A percentile compares a stretch with the other conserved stretches of the same genome.
Evolutionary conservation across 768 basidiomycete genomes (phyloP).

Genomic region (Glaciozyma martinii): DNA sequence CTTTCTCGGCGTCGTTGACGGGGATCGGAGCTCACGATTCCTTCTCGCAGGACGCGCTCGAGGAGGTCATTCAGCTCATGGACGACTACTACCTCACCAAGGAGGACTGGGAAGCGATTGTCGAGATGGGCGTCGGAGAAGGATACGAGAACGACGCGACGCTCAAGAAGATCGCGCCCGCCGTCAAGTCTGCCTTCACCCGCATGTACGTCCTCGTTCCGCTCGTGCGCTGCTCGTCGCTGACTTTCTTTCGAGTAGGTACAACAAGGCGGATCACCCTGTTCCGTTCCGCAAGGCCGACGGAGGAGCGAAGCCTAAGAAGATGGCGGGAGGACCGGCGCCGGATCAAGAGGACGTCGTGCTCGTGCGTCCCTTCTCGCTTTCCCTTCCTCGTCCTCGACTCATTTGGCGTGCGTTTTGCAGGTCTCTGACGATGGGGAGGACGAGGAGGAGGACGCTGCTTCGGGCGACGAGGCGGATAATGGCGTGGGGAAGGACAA

Average conservation of each 20-base stretch:
- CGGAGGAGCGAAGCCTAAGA: conserved; percentile 51
- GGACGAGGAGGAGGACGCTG: conserved; percentile 11
- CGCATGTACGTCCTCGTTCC: conserved; percentile 52
- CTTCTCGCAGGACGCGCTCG: conserved; percentile 56
- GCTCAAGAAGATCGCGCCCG: conserved; percentile 70
- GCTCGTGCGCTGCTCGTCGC: background rate
- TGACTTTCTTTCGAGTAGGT: conserved; percentile 46
- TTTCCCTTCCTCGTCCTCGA: conserved; percentile 4
- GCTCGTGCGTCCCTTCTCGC: background rate
- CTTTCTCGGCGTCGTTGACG: background rate
- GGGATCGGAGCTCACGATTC: background rate
- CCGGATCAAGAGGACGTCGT: conserved; percentile 84
- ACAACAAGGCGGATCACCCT: conserved; percentile 81
- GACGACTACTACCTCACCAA: conserved; percentile 87
- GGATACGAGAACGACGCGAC: conserved; percentile 58
- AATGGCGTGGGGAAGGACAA: background rate
- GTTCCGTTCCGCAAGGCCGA: conserved; percentile 85
- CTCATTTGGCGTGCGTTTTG: conserved; percentile 11
- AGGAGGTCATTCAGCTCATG: conserved; percentile 76
- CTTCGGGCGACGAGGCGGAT: conserved; percentile 33
- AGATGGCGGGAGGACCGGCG: conserved; percentile 46
- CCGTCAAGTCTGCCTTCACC: conserved; percentile 77
- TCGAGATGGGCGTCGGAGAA: conserved; percentile 83
- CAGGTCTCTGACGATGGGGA: conserved; percentile 20
- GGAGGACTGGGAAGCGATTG: conserved; percentile 93